These are phyloP conservation scores for Candida sanyiensis DNA, from an alignment of 805 yeast genomes.

Conservation along the genomic window DNA sequence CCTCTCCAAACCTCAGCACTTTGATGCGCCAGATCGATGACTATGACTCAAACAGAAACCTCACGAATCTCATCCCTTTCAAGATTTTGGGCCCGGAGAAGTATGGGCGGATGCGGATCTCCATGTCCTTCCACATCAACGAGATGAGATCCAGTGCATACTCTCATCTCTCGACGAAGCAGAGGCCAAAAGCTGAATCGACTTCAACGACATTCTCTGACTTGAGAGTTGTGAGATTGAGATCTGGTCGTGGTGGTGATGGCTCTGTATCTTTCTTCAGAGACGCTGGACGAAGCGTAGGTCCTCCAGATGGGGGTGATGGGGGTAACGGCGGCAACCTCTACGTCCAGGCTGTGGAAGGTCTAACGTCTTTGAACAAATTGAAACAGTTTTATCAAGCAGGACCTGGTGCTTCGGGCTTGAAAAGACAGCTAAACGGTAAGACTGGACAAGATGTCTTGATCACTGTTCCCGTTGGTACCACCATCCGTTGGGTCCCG, in stretches of 20 bases:
- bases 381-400: constrained; percentile 67
- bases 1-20: background rate
- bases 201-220: constrained; percentile 47
- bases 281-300: constrained; percentile 77
- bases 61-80: constrained; percentile 1
- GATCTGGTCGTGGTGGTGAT: constrained; percentile 83
- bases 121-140: constrained; percentile 11
- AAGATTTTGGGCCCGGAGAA: constrained; percentile 4
- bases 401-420: constrained; percentile 65
- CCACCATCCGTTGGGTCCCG: constrained; percentile 80
- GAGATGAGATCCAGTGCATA: constrained; percentile 32
- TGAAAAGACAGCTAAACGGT: constrained; percentile 79
- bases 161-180: constrained; percentile 29
- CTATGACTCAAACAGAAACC: constrained; percentile 4
- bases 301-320: constrained; percentile 99
- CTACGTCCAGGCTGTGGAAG: constrained; percentile 74
- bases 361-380: constrained; percentile 65
- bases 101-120: constrained; percentile 11
- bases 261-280: constrained; percentile 83
- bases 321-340: constrained; percentile 93
- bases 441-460: constrained; percentile 71
- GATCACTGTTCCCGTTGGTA: constrained; percentile 88
- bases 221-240: constrained; percentile 56
- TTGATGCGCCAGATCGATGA: constrained; percentile 7
- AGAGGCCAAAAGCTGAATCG: constrained; percentile 40